phyloP scores from a whole-genome alignment of 768 basidiomycete genomes.

The Cyclocybe aegerita region DNA sequence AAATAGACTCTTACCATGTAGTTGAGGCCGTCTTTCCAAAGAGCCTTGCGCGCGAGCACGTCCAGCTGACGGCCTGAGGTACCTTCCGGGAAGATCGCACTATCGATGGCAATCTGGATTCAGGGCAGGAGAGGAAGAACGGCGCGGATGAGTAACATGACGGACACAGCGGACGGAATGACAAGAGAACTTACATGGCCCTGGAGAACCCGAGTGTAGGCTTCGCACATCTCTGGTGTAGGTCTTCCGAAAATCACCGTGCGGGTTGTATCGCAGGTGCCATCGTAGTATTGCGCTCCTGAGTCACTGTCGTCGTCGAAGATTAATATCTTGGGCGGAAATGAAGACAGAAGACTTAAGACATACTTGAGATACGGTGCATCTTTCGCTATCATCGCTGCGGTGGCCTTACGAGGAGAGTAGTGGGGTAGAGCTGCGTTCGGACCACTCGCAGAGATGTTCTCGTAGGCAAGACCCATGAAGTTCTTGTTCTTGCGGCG shows the following conservation, averaged over 20 bases:
- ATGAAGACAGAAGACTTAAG: slow-evolving; percentile 11
- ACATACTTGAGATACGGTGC: slow-evolving; percentile 88
- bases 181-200: slow-evolving; percentile 74
- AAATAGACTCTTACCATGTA: slow-evolving; percentile 56
- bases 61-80: slow-evolving; percentile 83
- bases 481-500: slow-evolving; percentile 70
- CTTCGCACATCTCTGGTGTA: slow-evolving; percentile 81
- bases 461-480: slow-evolving; percentile 86
- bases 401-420: slow-evolving; percentile 65
- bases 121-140: slow-evolving; percentile 10
- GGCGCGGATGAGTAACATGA: slow-evolving; percentile 9
- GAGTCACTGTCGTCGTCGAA: slow-evolving; percentile 64
- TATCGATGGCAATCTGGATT: slow-evolving; percentile 83
- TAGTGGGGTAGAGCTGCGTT: slow-evolving; percentile 98
- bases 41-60: slow-evolving; percentile 83
- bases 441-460: slow-evolving; percentile 84
- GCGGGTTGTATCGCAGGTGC: slow-evolving; percentile 84
- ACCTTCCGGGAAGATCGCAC: slow-evolving; percentile 86
- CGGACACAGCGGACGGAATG: slow-evolving; percentile 10
- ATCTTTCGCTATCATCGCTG: slow-evolving; percentile 72
- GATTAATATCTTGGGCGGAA: not conserved
- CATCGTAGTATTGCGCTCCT: slow-evolving; percentile 87
- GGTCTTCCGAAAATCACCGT: slow-evolving; percentile 89
- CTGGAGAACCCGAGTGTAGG: slow-evolving; percentile 93
- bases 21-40: slow-evolving; percentile 86